Evolutionary conservation across 2,329 filamentous ascomycete genomes (phyloP).

Genomic region (Cladosporium cucumerinum): DNA sequence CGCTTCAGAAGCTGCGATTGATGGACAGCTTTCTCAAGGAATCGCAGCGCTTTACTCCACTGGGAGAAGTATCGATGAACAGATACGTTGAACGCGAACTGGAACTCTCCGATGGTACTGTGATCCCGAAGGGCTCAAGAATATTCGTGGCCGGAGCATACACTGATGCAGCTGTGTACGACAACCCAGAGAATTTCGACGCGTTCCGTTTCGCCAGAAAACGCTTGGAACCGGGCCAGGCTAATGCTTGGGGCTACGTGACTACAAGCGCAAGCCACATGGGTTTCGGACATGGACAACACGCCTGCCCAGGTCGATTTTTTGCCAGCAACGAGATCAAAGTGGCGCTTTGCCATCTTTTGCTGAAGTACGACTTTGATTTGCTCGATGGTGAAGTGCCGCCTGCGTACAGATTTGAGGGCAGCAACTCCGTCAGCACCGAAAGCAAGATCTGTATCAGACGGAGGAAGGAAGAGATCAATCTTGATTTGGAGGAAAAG

Average conservation of each 20-base stretch:
- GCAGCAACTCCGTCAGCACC: neutral
- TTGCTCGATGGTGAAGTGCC: conserved; percentile 22
- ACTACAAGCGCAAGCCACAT: conserved; percentile 24
- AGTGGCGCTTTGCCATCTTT: conserved; percentile 32
- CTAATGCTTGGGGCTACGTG: conserved; percentile 19
- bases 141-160: conserved; percentile 20
- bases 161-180: conserved; percentile 18
- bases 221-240: conserved; percentile 23
- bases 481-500: neutral
- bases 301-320: conserved; percentile 37
- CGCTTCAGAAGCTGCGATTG: conserved; percentile 31
- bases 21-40: conserved; percentile 37
- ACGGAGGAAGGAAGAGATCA: conserved; percentile 12
- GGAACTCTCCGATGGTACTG: conserved; percentile 29
- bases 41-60: conserved; percentile 28
- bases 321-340: conserved; percentile 37
- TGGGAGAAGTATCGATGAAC: conserved; percentile 24
- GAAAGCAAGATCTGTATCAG: conserved; percentile 12
- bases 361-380: conserved; percentile 36
- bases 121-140: conserved; percentile 24
- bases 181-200: conserved; percentile 24
- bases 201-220: conserved; percentile 24
- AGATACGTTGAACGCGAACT: conserved; percentile 27
- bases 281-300: conserved; percentile 32
- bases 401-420: conserved; percentile 7